Percentiles rank a stretch among this genome's conserved stretches.
phyloP scores from a whole-genome alignment of 345 rosid species.

The Limnanthes douglasii region DNA sequence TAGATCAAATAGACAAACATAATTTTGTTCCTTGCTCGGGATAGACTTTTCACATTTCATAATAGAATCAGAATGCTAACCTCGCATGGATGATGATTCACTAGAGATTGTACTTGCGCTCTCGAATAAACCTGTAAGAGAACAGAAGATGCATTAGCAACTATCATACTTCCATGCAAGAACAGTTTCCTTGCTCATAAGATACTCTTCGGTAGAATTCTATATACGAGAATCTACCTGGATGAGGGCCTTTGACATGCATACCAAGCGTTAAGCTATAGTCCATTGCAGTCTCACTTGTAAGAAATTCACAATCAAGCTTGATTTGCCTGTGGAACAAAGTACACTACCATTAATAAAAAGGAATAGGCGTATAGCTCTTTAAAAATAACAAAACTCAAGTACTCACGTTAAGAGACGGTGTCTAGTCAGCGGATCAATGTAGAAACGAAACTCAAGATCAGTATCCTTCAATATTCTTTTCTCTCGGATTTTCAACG shows the following conservation, averaged over 20 bases:
- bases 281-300: constrained; percentile 37
- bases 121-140: constrained; percentile 12
- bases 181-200: background rate
- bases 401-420: constrained; percentile 26
- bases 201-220: constrained; percentile 3
- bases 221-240: constrained; percentile 15
- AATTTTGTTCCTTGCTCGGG: background rate
- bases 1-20: constrained; percentile 2
- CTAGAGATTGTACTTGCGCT: constrained; percentile 10
- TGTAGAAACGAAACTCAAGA: constrained; percentile 34
- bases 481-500: constrained; percentile 21
- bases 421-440: constrained; percentile 23
- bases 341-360: background rate
- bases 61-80: constrained; percentile 2
- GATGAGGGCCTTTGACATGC: constrained; percentile 19
- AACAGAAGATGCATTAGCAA: background rate
- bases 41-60: background rate
- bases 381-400: constrained; percentile 4
- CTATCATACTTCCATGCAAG: background rate
- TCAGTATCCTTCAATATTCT: constrained; percentile 28
- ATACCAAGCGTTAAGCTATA: constrained; percentile 40
- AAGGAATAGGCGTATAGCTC: background rate
- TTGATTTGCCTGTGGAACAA: constrained; percentile 30
- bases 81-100: constrained; percentile 15
- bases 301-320: constrained; percentile 42